Evolutionary conservation across 1,284 basidiomycete species (phyloP).

Genomic region (Athelia sp.): DNA sequence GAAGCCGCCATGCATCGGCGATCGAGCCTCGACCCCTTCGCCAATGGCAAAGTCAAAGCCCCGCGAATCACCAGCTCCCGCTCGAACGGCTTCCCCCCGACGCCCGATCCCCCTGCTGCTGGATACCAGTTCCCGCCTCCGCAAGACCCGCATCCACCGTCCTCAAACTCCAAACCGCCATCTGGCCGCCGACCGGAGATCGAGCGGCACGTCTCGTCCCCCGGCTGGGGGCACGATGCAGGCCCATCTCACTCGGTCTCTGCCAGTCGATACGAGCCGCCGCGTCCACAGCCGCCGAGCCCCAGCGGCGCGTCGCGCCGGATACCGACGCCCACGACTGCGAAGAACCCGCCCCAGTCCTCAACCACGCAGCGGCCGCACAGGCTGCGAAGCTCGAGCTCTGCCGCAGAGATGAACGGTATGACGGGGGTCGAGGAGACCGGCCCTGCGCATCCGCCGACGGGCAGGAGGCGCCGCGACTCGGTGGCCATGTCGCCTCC

Average conservation of each 20-base stretch:
- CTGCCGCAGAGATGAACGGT: no score
- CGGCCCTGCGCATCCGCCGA: no score
- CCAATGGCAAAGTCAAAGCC: no score
- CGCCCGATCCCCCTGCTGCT: conserved; percentile 1
- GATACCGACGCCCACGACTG: background rate
- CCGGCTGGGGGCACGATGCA: conserved; percentile 30
- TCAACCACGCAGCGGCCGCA: no score
- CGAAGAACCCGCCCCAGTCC: no score
- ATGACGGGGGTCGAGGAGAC: no score
- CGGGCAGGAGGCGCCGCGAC: background rate
- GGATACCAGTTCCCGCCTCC: conserved; percentile 4
- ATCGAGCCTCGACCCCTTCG: conserved; percentile 22
- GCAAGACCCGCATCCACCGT: conserved; percentile 17
- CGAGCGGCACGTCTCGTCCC: conserved; percentile 23
- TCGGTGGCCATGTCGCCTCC: background rate
- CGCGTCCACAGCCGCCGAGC: conserved; percentile 20
- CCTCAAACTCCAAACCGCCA: conserved; percentile 5
- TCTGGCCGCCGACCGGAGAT: conserved; percentile 10
- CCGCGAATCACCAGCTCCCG: no score
- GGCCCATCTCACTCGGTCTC: conserved; percentile 43
- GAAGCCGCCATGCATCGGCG: conserved; percentile 11
- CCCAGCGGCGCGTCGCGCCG: background rate
- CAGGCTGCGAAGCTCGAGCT: no score
- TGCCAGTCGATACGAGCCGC: conserved; percentile 41
- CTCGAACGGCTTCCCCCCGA: conserved; percentile 11